Conservation (phyloP, 805 yeast species). For the Saturnispora dispora region DNA sequence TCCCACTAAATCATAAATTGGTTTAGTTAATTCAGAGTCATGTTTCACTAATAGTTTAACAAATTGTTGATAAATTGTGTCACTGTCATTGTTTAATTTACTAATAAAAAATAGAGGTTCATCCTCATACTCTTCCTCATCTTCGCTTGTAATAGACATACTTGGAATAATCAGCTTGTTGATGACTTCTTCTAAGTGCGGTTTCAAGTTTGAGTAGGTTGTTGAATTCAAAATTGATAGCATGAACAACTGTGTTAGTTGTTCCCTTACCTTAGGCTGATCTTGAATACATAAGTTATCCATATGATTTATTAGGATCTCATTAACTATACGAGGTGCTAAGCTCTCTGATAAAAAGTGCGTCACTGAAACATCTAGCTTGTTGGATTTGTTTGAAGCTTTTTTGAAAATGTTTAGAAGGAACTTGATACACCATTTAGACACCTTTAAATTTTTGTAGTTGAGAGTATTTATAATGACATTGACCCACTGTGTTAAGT, state of each 20-base stretch:
- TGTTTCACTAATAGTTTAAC: slow-evolving; percentile 4
- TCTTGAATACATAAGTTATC: neutral
- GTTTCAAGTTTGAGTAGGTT: slow-evolving; percentile 35
- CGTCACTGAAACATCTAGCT: neutral
- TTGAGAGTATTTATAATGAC: neutral
- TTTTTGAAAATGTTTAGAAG: slow-evolving; percentile 5
- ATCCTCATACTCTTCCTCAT: slow-evolving; percentile 65
- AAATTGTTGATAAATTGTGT: slow-evolving; percentile 8
- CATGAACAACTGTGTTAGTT: slow-evolving; percentile 5
- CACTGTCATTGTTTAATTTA: slow-evolving; percentile 22
- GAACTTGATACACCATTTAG: slow-evolving; percentile 6
- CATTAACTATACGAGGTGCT: neutral
- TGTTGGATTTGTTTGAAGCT: slow-evolving; percentile 1
- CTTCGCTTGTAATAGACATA: slow-evolving; percentile 58
- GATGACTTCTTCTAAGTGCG: slow-evolving; percentile 55
- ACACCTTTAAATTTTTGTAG: neutral
- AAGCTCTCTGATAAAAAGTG: neutral
- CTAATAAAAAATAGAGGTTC: slow-evolving; percentile 88
- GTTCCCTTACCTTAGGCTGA: slow-evolving; percentile 1
- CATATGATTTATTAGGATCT: neutral
- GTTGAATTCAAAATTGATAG: neutral
- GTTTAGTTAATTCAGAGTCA: slow-evolving; percentile 4
- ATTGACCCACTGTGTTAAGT: neutral
- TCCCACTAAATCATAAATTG: slow-evolving; percentile 6
- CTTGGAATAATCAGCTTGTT: slow-evolving; percentile 69